phyloP scores from a whole-genome alignment of 768 basidiomycete species.

The Kwoniella botswanensis region DNA sequence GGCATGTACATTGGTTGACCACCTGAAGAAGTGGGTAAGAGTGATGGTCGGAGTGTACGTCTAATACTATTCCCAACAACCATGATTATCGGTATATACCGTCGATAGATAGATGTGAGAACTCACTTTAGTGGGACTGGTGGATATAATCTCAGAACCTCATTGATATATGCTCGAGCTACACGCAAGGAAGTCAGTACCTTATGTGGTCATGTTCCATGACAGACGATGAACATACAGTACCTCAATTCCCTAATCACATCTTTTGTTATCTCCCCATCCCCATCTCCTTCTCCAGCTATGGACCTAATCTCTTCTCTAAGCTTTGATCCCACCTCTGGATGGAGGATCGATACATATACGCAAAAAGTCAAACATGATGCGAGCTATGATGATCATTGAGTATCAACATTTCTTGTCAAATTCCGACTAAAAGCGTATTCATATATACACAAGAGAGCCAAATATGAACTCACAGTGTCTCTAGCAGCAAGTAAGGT shows the following conservation, averaged over 20 bases:
- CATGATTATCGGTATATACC: background rate
- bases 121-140: constrained; percentile 72
- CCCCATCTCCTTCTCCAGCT: constrained; percentile 60
- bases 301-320: constrained; percentile 68
- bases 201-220: too few relatives aligned
- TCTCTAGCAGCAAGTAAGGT: constrained; percentile 78
- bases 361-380: constrained; percentile 71
- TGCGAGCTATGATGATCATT: constrained; percentile 64
- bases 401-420: background rate
- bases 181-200: too few relatives aligned
- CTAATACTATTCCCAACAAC: constrained; percentile 38
- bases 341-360: constrained; percentile 72
- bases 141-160: constrained; percentile 76
- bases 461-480: constrained; percentile 63
- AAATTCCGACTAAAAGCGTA: too few relatives aligned
- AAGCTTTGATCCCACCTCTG: constrained; percentile 64
- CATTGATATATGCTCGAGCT: constrained; percentile 68
- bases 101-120: background rate
- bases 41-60: constrained; percentile 37
- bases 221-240: constrained; percentile 58
- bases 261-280: constrained; percentile 65
- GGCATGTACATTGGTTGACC: constrained; percentile 49
- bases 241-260: constrained; percentile 69
- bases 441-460: too few relatives aligned
- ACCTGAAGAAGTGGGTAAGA: constrained; percentile 42